Evolutionary conservation across 352 stramenopile species (phyloP), one percentile per base, ranked within the genome.

Genomic region (Globisporangium uncinulatum): DNA sequence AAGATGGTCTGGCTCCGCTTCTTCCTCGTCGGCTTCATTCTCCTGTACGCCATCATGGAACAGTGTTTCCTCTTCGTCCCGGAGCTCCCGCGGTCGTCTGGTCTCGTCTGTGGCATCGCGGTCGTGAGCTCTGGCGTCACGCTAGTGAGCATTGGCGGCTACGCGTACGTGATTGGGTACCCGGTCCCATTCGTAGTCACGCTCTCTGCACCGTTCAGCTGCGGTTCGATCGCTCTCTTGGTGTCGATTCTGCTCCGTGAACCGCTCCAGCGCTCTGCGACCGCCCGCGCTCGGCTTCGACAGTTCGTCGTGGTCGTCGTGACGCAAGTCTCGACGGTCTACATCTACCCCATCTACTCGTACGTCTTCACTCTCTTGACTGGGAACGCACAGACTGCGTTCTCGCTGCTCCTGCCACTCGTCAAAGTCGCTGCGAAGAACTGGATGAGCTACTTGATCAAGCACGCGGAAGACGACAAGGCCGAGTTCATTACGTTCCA

Each of bases 401-500:
- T 69, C 31, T 43, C 62, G 21, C 39, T 74, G 20, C 48, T 75
- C 15, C 57, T 79, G 6, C 57, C 65, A 0, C 14, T 67, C 6
- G 65, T 79, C 14, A 79, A 79, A 29, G 37, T 74, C 11, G 31
- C 2, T 0, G 17, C n/a, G n/a, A 61, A 61, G 55, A 53, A 54
- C 24, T 53, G 20, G 47, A 43, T 54, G 6, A 24, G 37, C n/a
- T n/a, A 21, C 9, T n/a, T 17, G 31, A 31, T 51, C 7, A 8
- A 4, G 20, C 31, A 54, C 21, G 5, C 43, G 7, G 60, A 69
- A 45, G 69, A 79, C 37, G 29, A 62, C 9, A 73, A 77, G 24
- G 66, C 75, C 1, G 64, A 86, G 56, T 60, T 62, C 0, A 66
- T 83, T 1, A 74, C 79, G 11, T 79, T 86, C 55, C 79, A 79